Base-by-base conservation (phyloP, 176 grass and related monocot genomes). In the Cymbopogon citratus region DNA sequence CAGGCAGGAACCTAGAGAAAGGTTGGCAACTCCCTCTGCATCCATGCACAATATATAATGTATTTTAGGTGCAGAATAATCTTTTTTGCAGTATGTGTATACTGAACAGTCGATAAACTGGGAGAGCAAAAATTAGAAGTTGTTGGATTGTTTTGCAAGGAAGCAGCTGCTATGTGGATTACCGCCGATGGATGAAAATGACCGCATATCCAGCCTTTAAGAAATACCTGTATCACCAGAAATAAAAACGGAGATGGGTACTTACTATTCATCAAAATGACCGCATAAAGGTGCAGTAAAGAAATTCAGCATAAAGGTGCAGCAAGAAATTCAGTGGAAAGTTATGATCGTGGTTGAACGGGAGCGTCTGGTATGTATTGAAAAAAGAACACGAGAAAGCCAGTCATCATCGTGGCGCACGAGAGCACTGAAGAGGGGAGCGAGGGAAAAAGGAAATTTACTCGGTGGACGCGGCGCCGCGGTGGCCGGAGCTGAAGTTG, bases 401-500 rank as follows among this genome's bases (percentile, higher is more conserved):
- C 15, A 16, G 9, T 33, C 12, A 2, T 43, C 29, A 54, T 38
- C 28, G 13, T 8, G 21, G 24, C 11, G 68, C 38, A 43, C 38
- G 12, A 60, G 57, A 75, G 8, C 19, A 15, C 26, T n/a, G 61
- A 31, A 43, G 77, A 75, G n/a, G n/a, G n/a, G n/a, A n/a, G 31
- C 38, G 5, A 26, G n/a, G 52, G 65, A 21, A 2, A 61, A 27
- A 14, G 31, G 0, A 24, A 35, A 21, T 5, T 71, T 94, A 98
- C 95, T 98, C 92, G 2, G 95, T 94, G 8, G 95, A 98, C 33
- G 92, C 75, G 0, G 95, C 92, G 70, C 95, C 95, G 78, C 92
- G 89, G 83, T 98, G 49, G 69, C 95, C 95, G 60, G 95, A 98
- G 86, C 95, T 98, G 84, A 98, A 98, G 86, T 98, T 94, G 78